Base-by-base conservation (phyloP, 2,329 filamentous ascomycete genomes). In the Lizonia empirigonia region DNA sequence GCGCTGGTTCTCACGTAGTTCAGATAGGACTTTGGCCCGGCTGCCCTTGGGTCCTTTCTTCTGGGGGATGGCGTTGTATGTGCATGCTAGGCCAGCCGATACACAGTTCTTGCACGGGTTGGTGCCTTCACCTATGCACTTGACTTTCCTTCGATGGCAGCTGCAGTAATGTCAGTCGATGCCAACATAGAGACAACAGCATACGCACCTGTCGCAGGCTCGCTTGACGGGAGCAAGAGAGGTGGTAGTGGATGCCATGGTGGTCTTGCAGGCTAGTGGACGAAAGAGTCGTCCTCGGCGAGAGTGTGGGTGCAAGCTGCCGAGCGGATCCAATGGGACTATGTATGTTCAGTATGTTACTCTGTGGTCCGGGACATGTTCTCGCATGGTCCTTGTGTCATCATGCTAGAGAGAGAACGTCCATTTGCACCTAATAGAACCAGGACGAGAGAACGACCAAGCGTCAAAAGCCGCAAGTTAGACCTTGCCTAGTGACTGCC, bases 31-130 rank as follows among this genome's bases (percentile, higher is more conserved):
- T 58, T 84, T 82, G 26, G 84, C 84, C 53, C 82, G 79, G 40
- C 82, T 83, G 22, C 82, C 81, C 63, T 86, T 87, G 10, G 84
- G 84, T 2, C 84, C 84, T 59, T 85, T 82, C 70, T 85, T 85
- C 68, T 84, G 82, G 12, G 84, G 84, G 34, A 86, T 80, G 62
- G 85, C 82, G 62, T 86, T 84, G 67, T 84, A 83, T 58, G 83
- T 86, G 74, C 84, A 86, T n/a, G 74, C 78, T 53, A 86, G 77
- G 19, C 81, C 78, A 23, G 83, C 82, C 50, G 80, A 80, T 44
- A 78, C 71, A 68, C 84, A 86, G 64, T 85, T 85, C 69, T 83
- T 82, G 74, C 84, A 86, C 4, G 83, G 81, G 46, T 73, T 73
- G 24, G 74, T 74, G 51, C 76, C 76, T 62, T 80, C 77, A 44